Conservation (phyloP, 495 filamentous ascomycete genomes). For the Penicillium lividum region DNA sequence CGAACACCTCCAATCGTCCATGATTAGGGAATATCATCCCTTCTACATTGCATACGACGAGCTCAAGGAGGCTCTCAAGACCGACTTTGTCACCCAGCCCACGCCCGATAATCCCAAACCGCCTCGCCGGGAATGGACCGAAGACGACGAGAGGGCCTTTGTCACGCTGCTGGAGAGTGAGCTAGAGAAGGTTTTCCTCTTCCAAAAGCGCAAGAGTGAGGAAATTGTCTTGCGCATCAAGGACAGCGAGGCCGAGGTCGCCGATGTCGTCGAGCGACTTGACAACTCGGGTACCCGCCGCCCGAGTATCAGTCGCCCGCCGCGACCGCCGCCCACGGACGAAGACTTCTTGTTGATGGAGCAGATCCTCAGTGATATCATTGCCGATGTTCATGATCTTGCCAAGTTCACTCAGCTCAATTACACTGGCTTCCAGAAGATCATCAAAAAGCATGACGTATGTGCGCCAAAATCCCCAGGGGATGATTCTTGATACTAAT, state of each 20-base stretch:
- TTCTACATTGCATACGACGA: slow-evolving; percentile 98
- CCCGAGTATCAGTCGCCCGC: slow-evolving; percentile 22
- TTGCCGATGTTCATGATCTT: slow-evolving; percentile 97
- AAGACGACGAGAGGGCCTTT: slow-evolving; percentile 89
- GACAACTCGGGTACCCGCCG: slow-evolving; percentile 40
- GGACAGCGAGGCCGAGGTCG: slow-evolving; percentile 82
- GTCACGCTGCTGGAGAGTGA: slow-evolving; percentile 83
- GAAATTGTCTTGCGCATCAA: slow-evolving; percentile 91
- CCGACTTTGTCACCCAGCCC: slow-evolving; percentile 58
- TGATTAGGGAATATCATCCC: slow-evolving; percentile 93
- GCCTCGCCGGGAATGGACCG: slow-evolving; percentile 73
- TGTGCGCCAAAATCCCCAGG: slow-evolving; percentile 28
- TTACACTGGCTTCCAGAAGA: slow-evolving; percentile 99
- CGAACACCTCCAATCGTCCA: slow-evolving; percentile 87
- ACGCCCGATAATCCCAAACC: slow-evolving; percentile 56
- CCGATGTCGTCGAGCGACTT: slow-evolving; percentile 75
- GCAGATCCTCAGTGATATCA: slow-evolving; percentile 94
- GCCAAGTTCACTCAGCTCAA: slow-evolving; percentile 99
- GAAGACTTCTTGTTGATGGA: slow-evolving; percentile 94
- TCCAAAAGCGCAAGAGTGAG: slow-evolving; percentile 92
- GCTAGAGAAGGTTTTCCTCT: slow-evolving; percentile 94
- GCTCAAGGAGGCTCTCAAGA: slow-evolving; percentile 85
- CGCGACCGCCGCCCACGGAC: slow-evolving; percentile 57
- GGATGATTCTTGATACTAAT: neutral
- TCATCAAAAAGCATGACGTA: slow-evolving; percentile 99